A percentile compares a stretch with the other conserved stretches of the same genome.
These are phyloP conservation scores for Diutina siamensis DNA, from an alignment of 1,139 yeast genomes.

Conservation along the genomic window DNA sequence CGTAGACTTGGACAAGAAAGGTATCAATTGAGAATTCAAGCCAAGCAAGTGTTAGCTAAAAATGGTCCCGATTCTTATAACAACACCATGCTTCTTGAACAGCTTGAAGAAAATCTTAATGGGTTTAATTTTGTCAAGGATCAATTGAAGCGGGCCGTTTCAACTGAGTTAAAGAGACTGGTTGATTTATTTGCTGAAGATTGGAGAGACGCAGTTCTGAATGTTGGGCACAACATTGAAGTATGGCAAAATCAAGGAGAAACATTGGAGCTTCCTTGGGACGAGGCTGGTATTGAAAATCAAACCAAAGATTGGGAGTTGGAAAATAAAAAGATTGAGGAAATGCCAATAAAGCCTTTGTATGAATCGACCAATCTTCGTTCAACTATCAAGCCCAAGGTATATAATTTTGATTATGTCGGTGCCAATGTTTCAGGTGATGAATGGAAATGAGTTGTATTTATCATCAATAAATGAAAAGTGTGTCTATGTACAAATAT, in stretches of 20 bases:
- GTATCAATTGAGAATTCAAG: background rate
- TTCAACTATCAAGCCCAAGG: background rate
- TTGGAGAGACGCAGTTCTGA: background rate
- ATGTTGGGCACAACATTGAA: background rate
- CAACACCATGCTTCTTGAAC: conserved; percentile 1
- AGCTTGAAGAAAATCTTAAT: conserved; percentile 2
- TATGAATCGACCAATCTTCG: background rate
- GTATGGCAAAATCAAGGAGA: background rate
- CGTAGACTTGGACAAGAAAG: background rate
- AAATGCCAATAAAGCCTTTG: background rate
- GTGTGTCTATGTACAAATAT: background rate
- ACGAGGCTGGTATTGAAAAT: too few species aligned
- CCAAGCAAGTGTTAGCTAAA: background rate
- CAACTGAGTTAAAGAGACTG: background rate
- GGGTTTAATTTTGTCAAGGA: background rate
- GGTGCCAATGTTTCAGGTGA: background rate
- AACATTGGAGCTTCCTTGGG: background rate
- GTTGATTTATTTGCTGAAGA: background rate
- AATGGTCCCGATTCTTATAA: conserved; percentile 3
- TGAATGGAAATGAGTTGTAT: background rate
- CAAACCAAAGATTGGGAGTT: too few species aligned
- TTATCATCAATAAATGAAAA: background rate
- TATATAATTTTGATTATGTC: background rate
- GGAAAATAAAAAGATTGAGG: background rate
- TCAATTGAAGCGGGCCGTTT: background rate